Percentiles rank a stretch among this genome's conserved stretches.
These are phyloP conservation scores for Phytophthora sp. DNA, from an alignment of 352 stramenopile species.

Conservation along the genomic window DNA sequence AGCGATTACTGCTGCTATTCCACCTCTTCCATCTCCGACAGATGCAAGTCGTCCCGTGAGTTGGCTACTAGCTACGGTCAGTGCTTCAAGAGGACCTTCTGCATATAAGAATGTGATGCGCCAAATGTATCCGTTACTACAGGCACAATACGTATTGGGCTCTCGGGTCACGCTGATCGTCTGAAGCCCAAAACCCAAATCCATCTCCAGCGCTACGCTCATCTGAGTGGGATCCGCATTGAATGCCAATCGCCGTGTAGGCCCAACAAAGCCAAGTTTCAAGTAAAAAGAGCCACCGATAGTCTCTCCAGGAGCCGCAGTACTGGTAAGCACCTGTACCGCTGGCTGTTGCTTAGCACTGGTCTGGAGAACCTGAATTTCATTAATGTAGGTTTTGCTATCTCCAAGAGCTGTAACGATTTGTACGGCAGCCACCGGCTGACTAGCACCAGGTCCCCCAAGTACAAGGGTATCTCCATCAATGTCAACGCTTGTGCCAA, in stretches of 20 bases:
- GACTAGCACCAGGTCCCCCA: slow-evolving; percentile 60
- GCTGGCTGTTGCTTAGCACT: slow-evolving; percentile 58
- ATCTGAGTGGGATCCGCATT: slow-evolving; percentile 77
- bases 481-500: slow-evolving; percentile 75
- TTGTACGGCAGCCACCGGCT: slow-evolving; percentile 72
- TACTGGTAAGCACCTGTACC: slow-evolving; percentile 76
- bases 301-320: slow-evolving; percentile 62
- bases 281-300: slow-evolving; percentile 80
- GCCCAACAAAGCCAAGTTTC: slow-evolving; percentile 55
- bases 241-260: slow-evolving; percentile 63
- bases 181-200: slow-evolving; percentile 71
- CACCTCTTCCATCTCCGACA: slow-evolving; percentile 64
- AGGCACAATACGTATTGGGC: slow-evolving; percentile 76
- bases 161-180: slow-evolving; percentile 61
- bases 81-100: slow-evolving; percentile 56
- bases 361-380: slow-evolving; percentile 75
- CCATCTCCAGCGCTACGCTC: slow-evolving; percentile 71
- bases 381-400: slow-evolving; percentile 57
- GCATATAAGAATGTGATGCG: slow-evolving; percentile 79
- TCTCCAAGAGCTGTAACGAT: slow-evolving; percentile 67
- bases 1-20: slow-evolving; percentile 46
- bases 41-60: slow-evolving; percentile 60
- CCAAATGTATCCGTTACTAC: slow-evolving; percentile 76
- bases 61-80: slow-evolving; percentile 44
- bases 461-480: slow-evolving; percentile 72